phyloP scores from a whole-genome alignment of 106 monocot species.

The Dioscorea dumetorum region DNA sequence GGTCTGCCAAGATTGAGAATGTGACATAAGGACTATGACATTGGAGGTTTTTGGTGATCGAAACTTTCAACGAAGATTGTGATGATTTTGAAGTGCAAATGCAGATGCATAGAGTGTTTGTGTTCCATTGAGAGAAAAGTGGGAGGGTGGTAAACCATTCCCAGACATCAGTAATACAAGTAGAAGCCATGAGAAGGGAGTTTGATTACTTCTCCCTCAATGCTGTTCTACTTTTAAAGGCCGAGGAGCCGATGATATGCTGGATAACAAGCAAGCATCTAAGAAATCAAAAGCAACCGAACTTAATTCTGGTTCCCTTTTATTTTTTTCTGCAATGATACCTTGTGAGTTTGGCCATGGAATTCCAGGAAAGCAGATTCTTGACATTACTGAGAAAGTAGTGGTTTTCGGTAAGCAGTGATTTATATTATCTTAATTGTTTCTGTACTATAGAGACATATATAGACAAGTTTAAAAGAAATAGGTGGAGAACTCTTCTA shows the following conservation, averaged over 20 bases:
- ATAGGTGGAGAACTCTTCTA: no score
- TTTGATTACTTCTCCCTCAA: not conserved
- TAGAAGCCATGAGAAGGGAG: constrained; percentile 28
- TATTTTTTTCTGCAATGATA: no score
- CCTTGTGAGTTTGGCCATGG: no score
- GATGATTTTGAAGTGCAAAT: constrained; percentile 31
- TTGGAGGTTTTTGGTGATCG: constrained; percentile 26
- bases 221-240: not conserved
- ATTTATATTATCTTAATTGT: no score
- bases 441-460: no score
- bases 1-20: constrained; percentile 44
- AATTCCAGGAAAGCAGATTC: no score
- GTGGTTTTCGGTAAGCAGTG: no score
- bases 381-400: no score
- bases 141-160: constrained; percentile 62
- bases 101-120: constrained; percentile 39
- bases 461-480: no score
- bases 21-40: constrained; percentile 23
- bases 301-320: not conserved
- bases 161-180: constrained; percentile 44
- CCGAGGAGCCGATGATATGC: not conserved
- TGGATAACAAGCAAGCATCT: not conserved
- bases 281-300: not conserved
- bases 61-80: constrained; percentile 37
- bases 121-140: constrained; percentile 48